A percentile compares a stretch with the other conserved stretches of the same genome.
Conservation (phyloP, 441 rosid genomes). For the Gossypium trilobum region DNA sequence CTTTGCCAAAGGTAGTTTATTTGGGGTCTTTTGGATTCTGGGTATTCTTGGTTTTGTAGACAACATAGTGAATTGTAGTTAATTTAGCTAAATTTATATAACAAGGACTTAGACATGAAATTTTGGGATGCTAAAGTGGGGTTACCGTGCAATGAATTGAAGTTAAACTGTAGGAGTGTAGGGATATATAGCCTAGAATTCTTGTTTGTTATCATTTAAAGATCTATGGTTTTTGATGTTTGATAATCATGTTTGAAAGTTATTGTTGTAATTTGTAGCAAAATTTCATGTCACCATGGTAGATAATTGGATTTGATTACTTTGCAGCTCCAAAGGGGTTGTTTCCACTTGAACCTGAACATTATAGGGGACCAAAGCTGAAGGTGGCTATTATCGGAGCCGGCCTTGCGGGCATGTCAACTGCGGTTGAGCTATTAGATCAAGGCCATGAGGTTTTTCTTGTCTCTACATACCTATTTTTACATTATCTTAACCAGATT, state of each 20-base stretch:
- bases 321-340: conserved; percentile 88
- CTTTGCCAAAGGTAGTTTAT: conserved; percentile 7
- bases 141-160: neutral
- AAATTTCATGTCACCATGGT: neutral
- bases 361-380: conserved; percentile 81
- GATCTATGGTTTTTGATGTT: conserved; percentile 9
- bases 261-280: neutral
- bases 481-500: neutral
- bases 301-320: neutral
- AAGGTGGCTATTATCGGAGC: conserved; percentile 96
- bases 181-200: neutral
- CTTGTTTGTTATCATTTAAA: neutral
- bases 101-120: neutral
- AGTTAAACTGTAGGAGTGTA: neutral
- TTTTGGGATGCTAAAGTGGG: neutral
- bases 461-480: conserved; percentile 1
- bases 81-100: neutral
- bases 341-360: conserved; percentile 90
- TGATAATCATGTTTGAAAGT: neutral
- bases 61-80: neutral
- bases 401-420: conserved; percentile 98
- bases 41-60: conserved; percentile 8
- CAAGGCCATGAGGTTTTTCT: conserved; percentile 85
- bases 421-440: conserved; percentile 92
- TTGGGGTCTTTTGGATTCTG: conserved; percentile 19